Percentiles rank a stretch among this genome's conserved stretches.
phyloP scores from a whole-genome alignment of 2,329 filamentous ascomycete species.

The Nemania sp. region DNA sequence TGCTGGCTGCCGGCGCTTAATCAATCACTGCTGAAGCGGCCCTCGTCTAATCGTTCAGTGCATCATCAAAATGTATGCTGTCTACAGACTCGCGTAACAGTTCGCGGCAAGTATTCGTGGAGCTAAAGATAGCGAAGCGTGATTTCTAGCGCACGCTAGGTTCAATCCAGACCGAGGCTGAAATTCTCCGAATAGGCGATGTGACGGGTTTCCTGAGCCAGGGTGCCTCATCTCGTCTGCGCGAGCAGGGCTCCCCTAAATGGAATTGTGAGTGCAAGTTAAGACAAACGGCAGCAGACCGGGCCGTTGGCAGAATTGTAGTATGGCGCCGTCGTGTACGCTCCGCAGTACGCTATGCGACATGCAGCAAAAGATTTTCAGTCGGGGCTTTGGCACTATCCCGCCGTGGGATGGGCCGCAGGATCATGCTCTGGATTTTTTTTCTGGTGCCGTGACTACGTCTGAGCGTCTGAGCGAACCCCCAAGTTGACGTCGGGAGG shows the following conservation, averaged over 20 bases:
- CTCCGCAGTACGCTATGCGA: background rate
- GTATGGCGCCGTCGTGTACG: too few relatives aligned
- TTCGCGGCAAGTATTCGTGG: background rate
- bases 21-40: conserved; percentile 13
- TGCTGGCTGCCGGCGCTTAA: conserved; percentile 4
- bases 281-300: too few relatives aligned
- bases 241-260: conserved; percentile 3
- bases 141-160: background rate
- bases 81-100: conserved; percentile 2
- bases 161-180: conserved; percentile 8
- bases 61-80: background rate
- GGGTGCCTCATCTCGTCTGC: conserved; percentile 17
- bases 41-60: conserved; percentile 4
- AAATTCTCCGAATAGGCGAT: conserved; percentile 25
- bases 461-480: background rate
- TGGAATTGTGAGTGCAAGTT: too few relatives aligned
- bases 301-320: background rate
- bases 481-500: too few relatives aligned
- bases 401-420: conserved; percentile 1
- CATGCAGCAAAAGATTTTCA: background rate
- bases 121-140: conserved; percentile 5
- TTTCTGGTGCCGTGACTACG: background rate
- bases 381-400: conserved; percentile 1
- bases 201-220: conserved; percentile 13
- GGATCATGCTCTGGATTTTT: background rate